Base-by-base conservation (phyloP, 805 yeast species). In the Candida arabinofermentans region DNA sequence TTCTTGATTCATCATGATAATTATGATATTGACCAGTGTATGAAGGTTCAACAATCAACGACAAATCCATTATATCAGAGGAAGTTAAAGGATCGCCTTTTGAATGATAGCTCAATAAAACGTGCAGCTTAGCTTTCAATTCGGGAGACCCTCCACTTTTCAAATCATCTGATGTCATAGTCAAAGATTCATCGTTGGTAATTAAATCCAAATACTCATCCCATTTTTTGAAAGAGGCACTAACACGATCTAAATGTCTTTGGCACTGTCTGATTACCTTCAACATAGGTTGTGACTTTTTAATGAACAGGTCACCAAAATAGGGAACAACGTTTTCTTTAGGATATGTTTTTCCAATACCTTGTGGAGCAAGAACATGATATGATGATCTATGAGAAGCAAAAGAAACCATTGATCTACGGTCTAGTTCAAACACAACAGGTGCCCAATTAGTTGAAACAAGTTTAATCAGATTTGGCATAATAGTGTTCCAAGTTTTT, bases 371-470 rank as follows among this genome's bases (percentile, higher is more conserved):
- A 69, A 87, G 74, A 23, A 89, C 79, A 65, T 83, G 85, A 48
- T 75, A 81, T 23, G 82, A 79, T 39, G 75, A 72, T 61, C 79
- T 75, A 41, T 72, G 75, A 30, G 78, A 70, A 4, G 79, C 67
- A 37, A 78, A 76, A 34, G 77, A 71, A 17, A 75, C 69, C 61
- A 85, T 70, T 37, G 82, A 74, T 51, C 93, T 72, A 55, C 93
- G 75, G 48, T 88, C 95, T 27, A 91, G 70, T 57, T 90, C 97
- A 64, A 86, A 87, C 8, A 87, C 82, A 19, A 91, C 95, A 2
- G 95, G 96, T 0, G 93, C 86, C 97, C 97, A 91, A 52, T 86
- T 95, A 38, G 80, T 78, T 34, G 81, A 75, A 23, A 88, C 76
- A 2, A 77, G 66, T 41, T 76, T 79, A 39, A 86, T 61, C 35